These are phyloP conservation scores for Astrothelium subdiscretum DNA, from an alignment of 495 filamentous ascomycete genomes.

Conservation along the genomic window DNA sequence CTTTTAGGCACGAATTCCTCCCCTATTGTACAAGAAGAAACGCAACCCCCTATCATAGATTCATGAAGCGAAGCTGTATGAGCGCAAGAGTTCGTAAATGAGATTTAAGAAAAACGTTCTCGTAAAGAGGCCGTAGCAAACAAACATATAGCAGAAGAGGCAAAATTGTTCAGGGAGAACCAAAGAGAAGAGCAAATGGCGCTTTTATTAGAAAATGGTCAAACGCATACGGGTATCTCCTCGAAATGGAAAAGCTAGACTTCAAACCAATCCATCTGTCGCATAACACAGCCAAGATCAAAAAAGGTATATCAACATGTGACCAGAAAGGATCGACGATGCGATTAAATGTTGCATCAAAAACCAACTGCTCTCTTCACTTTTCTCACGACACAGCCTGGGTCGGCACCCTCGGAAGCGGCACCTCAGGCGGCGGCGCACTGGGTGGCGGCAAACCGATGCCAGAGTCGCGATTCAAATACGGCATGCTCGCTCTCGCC, in stretches of 20 bases:
- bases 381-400: neutral
- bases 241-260: neutral
- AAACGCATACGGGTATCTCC: neutral
- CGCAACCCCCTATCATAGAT: neutral
- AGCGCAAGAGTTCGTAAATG: neutral
- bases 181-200: neutral
- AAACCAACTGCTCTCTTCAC: too few species aligned
- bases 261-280: neutral
- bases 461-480: constrained; percentile 12
- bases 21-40: neutral
- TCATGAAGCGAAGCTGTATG: neutral
- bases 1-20: neutral
- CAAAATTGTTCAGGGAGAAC: neutral
- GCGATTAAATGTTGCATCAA: too few species aligned
- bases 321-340: too few species aligned
- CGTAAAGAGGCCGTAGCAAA: neutral
- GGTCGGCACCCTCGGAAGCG: constrained; percentile 1
- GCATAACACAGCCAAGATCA: too few species aligned
- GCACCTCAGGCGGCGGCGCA: constrained; percentile 14
- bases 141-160: neutral
- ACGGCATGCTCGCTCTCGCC: constrained; percentile 14
- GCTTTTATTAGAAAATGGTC: neutral
- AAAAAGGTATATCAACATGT: too few species aligned
- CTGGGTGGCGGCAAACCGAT: constrained; percentile 26
- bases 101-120: neutral